Evolutionary conservation across 1,139 yeast genomes (phyloP).

Genomic region (Pichiaceae sp.): DNA sequence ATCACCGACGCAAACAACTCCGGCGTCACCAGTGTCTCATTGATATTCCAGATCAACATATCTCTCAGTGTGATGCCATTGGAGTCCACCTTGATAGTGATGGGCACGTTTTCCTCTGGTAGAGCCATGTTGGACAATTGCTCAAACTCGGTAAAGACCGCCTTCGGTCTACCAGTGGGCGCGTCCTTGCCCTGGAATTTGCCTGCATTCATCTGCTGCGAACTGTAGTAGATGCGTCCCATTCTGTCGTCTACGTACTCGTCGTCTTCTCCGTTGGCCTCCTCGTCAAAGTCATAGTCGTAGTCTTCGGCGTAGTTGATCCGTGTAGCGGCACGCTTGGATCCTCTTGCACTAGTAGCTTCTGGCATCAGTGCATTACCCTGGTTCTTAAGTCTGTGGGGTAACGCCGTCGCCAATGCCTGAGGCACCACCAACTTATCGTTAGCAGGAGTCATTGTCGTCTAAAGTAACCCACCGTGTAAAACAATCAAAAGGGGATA

Average conservation of each 20-base stretch:
- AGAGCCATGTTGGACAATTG: slow-evolving; percentile 12
- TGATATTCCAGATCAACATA: slow-evolving; percentile 82
- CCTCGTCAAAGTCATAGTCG: slow-evolving; percentile 68
- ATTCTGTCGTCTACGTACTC: slow-evolving; percentile 17
- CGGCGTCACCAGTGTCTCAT: slow-evolving; percentile 73
- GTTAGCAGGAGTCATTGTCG: no score
- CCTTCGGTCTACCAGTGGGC: slow-evolving; percentile 23
- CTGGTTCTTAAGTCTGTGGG: slow-evolving; percentile 59
- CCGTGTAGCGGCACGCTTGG: slow-evolving; percentile 55
- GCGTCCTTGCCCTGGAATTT: slow-evolving; percentile 29
- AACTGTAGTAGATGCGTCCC: slow-evolving; percentile 13
- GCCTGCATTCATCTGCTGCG: slow-evolving; percentile 4
- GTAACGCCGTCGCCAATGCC: slow-evolving; percentile 64
- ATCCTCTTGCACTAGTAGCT: slow-evolving; percentile 68
- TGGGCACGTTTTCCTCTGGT: slow-evolving; percentile 59
- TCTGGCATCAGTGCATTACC: slow-evolving; percentile 52
- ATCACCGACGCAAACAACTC: slow-evolving; percentile 74
- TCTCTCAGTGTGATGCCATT: slow-evolving; percentile 67
- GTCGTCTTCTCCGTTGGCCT: slow-evolving; percentile 27
- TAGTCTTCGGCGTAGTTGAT: slow-evolving; percentile 79
- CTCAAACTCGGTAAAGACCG: slow-evolving; percentile 17
- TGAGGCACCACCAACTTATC: slow-evolving; percentile 46
- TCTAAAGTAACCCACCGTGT: no score
- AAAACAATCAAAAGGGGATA: no score
- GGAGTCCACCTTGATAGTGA: slow-evolving; percentile 66